Base-by-base conservation (phyloP, 1,139 yeast species). In the Pichiaceae sp. region DNA sequence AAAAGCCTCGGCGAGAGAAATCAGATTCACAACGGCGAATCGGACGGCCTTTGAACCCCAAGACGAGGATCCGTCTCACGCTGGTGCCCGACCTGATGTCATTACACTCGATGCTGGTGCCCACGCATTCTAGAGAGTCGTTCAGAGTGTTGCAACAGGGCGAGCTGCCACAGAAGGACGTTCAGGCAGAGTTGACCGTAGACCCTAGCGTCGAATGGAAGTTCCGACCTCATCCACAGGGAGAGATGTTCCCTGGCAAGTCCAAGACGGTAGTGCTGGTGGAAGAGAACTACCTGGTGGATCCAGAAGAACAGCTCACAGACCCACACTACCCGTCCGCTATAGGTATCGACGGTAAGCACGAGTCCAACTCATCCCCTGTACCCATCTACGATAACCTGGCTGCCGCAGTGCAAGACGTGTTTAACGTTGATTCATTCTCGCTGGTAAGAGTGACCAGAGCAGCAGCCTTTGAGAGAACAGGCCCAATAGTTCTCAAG, bases 1-100 rank as follows among this genome's bases (percentile, higher is more conserved):
- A 12, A 14, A 25, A 25, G 28, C 5, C 8, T 8, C 28, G 16
- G 28, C 8, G n/a, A 5, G 15, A 7, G 16, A 9, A 25, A 14
- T 6, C 28, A 6, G 7, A 12, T 8, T 11, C 28, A 7, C 8
- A 59, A 69, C 7, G 24, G 24, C 7, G 11, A 20, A 77, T 72
- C 43, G 66, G 73, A 4, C 66, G 72, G 41, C 72, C 75, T 4
- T 54, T 73, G 21, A 74, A 73, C 35, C 75, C 77, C 1, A 75
- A 72, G 14, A 63, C 75, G 11, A 60, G 68, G 42, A 67, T 73
- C 8, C 63, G 72, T 37, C 52, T 73, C 17, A 64, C 77, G 0
- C 44, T 68, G 31, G 69, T 69, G 2, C 67, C 72, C 4, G 63
- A 68, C 24, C 49, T 73, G 34, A 53, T 64, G 6, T 52, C 62